Conservation (phyloP, 495 filamentous ascomycete genomes). For the Neurospora sp. region DNA sequence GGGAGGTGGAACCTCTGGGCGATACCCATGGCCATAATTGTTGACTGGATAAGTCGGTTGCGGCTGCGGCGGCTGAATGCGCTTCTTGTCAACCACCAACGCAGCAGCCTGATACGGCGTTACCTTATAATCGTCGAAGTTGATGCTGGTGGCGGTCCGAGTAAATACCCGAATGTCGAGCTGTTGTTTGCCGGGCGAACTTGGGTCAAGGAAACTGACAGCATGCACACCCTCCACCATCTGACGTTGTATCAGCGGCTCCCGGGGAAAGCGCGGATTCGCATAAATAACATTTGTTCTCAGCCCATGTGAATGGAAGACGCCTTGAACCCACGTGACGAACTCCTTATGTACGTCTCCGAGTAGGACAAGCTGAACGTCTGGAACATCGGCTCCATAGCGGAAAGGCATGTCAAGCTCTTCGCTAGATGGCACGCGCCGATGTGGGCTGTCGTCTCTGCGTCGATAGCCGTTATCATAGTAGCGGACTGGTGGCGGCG, state of each 20-base stretch:
- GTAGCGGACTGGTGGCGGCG: constrained; percentile 28
- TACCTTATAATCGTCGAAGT: constrained; percentile 71
- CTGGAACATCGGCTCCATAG: constrained; percentile 68
- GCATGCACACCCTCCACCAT: constrained; percentile 83
- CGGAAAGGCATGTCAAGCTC: constrained; percentile 64
- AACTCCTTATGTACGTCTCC: constrained; percentile 76
- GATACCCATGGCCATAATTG: neutral
- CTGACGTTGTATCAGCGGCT: constrained; percentile 70
- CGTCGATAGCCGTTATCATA: constrained; percentile 47
- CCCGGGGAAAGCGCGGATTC: constrained; percentile 64
- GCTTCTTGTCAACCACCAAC: constrained; percentile 66
- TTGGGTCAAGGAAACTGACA: constrained; percentile 61
- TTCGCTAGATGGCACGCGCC: constrained; percentile 43
- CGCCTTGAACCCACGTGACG: constrained; percentile 66
- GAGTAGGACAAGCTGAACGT: constrained; percentile 78
- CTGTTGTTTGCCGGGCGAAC: constrained; percentile 56
- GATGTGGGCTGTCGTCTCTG: constrained; percentile 55
- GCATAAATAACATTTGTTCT: constrained; percentile 68
- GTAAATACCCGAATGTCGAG: constrained; percentile 80
- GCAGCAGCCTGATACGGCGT: constrained; percentile 72
- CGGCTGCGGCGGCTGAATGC: constrained; percentile 25
- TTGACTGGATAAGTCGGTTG: constrained; percentile 12
- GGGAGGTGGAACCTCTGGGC: neutral
- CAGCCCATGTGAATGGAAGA: constrained; percentile 60
- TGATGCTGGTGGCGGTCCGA: constrained; percentile 58